Base-by-base conservation (phyloP, 2,329 filamentous ascomycete genomes). In the Hypoxylon sp. region DNA sequence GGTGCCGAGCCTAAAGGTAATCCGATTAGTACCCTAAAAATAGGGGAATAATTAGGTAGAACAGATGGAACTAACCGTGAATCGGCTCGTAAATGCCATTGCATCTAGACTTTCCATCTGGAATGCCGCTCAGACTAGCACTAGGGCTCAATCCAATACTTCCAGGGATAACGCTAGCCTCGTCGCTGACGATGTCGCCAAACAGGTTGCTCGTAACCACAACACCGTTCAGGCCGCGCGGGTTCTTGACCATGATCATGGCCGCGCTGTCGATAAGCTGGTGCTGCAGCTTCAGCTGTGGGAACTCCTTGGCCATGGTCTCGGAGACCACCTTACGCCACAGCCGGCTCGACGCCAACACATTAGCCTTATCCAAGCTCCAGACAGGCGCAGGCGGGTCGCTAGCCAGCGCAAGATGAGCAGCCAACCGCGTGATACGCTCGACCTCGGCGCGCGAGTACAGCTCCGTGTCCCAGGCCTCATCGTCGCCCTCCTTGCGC, bases 51-150 rank as follows among this genome's bases (percentile, higher is more conserved):
- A 19, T 53, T 17, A 48, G 45, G 32, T n/a, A 43, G 38, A 36
- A 2, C 2, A 13, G n/a, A 9, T 30, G 17, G 28, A 49, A 76
- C 82, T 67, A 84, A 93, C 93, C 94, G 80, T 99, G 95, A 75
- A 99, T 98, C 25, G 95, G 95, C 86, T 98, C 95, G 80, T 97
- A 99, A 76, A 98, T 97, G 74, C 94, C 95, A 79, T 97, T 97
- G 78, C 94, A 93, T 79, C 88, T 90, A 75, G 85, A 87, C 85
- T 93, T 92, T 60, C 93, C 93, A 79, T 97, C 93, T 0, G 95
- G 95, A 66, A 97, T 89, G 43, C 92, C 93, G 72, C 90, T 92
- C 78, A 98, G 83, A 80, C 91, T 96, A 11, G 95, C 95, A 79
- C 91, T 95, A 25, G 95, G 95, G 73, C 97, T 83, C 71, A 98